Evolutionary conservation across 306 rosid genomes (phyloP).

Genomic region (Boehmeria nivea): DNA sequence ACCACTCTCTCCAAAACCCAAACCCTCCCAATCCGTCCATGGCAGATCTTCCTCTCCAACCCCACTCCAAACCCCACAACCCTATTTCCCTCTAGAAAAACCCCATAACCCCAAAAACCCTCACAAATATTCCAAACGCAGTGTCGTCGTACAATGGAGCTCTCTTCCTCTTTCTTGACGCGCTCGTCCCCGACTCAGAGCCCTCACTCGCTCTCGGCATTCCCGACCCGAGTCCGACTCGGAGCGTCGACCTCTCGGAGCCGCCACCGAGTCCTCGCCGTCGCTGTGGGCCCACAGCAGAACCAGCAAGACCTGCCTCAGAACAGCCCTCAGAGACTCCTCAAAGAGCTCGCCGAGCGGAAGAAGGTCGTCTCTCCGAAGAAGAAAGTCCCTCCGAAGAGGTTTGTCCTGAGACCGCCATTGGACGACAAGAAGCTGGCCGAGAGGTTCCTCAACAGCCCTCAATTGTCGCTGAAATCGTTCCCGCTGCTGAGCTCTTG

Average conservation of each 20-base stretch:
- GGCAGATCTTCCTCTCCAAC: slow-evolving; percentile 11
- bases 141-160: slow-evolving; percentile 46
- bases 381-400: slow-evolving; percentile 59
- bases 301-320: slow-evolving; percentile 47
- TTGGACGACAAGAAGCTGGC: slow-evolving; percentile 75
- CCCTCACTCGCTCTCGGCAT: slow-evolving; percentile 54
- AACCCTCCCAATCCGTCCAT: slow-evolving; percentile 19
- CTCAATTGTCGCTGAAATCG: slow-evolving; percentile 71
- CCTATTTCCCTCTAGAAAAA: neutral
- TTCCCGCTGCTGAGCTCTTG: slow-evolving; percentile 89
- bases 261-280: slow-evolving; percentile 42
- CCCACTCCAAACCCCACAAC: neutral
- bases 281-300: slow-evolving; percentile 63
- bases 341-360: slow-evolving; percentile 86
- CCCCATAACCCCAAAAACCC: slow-evolving; percentile 6
- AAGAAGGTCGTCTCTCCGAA: slow-evolving; percentile 65
- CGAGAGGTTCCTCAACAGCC: slow-evolving; percentile 77
- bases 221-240: slow-evolving; percentile 33
- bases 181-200: slow-evolving; percentile 33
- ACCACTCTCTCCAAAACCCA: too few relatives aligned
- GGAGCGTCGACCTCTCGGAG: slow-evolving; percentile 19
- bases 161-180: slow-evolving; percentile 54
- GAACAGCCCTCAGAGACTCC: slow-evolving; percentile 83
- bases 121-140: too few relatives aligned
- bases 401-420: slow-evolving; percentile 72